Base-by-base conservation (phyloP, 164 flowering plant genomes). In the Malania oleifera region DNA sequence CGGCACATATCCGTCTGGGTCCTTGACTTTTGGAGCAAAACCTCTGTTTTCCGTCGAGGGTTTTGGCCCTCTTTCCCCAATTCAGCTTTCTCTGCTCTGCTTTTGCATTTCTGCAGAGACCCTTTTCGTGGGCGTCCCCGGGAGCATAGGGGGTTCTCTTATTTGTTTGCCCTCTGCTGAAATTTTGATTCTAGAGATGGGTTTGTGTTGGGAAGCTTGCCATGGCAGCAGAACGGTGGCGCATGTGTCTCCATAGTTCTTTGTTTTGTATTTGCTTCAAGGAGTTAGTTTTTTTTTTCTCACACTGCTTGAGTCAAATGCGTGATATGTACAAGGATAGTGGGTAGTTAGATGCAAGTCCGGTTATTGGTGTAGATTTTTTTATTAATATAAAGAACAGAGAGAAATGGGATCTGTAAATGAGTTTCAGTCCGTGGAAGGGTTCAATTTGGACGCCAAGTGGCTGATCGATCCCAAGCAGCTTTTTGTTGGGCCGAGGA, bases 401-500 rank as follows among this genome's bases (percentile, higher is more conserved):
- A 43, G 43, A 17, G 9, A 52, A 51, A 69, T 79, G 76, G 80
- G 70, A 64, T 72, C 77, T 72, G 73, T 65, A 11, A 69, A 61
- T 56, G 71, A 70, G 40, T 75, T 70, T 53, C 75, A 66, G 69
- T 69, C 78, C 18, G 51, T 29, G 26, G 75, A 73, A 47, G 78
- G 75, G 69, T 72, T 79, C 47, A 55, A 53, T 27, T 67, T 79
- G 71, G 96, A 92, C 54, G 61, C 82, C 12, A 87, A 87, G 68
- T 92, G 87, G 96, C 63, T 87, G 59, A 63, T 92, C 40, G 96
- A 92, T 81, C 96, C 98, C 0, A 84, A 84, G 70, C 88, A 66
- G 28, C 84, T 92, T 1, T 86, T 92, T 69, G 96, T 92, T 61
- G 97, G 98, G 1, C 96, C 98, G 0, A 87, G 76, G 70, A 87